A percentile compares a stretch with the other conserved stretches of the same genome.
These are phyloP conservation scores for Fusarium gaditjirri DNA, from an alignment of 2,329 filamentous ascomycete species.

Conservation along the genomic window DNA sequence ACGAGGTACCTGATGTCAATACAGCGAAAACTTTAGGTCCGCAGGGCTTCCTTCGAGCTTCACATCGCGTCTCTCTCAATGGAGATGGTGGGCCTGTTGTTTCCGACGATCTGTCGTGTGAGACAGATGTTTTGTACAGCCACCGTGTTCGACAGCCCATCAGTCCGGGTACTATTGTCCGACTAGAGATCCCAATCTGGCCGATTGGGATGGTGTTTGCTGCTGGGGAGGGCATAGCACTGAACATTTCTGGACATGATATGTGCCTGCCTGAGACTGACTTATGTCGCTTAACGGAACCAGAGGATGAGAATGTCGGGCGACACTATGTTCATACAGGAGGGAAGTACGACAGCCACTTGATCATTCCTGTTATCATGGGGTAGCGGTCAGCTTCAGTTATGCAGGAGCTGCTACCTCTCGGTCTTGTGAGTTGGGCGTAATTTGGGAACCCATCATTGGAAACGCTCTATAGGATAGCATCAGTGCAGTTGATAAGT, in stretches of 20 bases:
- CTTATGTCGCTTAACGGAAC: neutral
- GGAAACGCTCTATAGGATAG: neutral
- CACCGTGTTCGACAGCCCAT: neutral
- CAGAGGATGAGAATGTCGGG: neutral
- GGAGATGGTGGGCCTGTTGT: neutral
- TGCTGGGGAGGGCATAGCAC: neutral
- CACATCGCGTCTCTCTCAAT: accelerated
- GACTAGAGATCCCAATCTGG: neutral
- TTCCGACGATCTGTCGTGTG: neutral
- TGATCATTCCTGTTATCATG: neutral
- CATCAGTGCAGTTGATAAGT: accelerated
- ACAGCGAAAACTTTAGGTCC: neutral
- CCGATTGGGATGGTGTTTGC: neutral
- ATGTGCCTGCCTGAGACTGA: neutral
- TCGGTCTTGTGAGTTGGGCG: accelerated
- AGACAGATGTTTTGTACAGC: neutral
- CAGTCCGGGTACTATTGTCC: neutral
- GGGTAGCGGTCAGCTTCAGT: neutral
- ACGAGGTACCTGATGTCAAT: neutral
- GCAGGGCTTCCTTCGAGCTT: neutral
- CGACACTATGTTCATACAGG: neutral
- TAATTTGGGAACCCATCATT: neutral
- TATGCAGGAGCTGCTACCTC: neutral
- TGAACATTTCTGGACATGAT: neutral
- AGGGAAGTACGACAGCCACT: neutral